Evolutionary conservation across 116 monocot genomes (phyloP).

Genomic region (Posidonia oceanica): DNA sequence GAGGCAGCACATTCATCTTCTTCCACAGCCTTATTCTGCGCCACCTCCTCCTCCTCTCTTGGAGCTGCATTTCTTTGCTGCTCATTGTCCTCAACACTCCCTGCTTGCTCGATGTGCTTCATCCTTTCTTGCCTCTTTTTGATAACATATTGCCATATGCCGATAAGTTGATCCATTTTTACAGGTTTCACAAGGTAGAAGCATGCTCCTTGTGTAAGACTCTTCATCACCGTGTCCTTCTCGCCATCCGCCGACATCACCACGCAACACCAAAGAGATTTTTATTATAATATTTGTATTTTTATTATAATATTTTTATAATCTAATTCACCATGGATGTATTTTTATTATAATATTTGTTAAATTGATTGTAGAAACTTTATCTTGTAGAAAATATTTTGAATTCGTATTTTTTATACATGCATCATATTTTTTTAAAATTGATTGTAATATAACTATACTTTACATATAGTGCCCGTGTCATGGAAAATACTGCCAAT

Average conservation of each 20-base stretch:
- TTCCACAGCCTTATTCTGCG: not conserved
- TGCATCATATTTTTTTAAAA: no score
- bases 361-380: no score
- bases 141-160: constrained; percentile 16
- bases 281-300: no score
- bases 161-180: constrained; percentile 2
- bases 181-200: constrained; percentile 17
- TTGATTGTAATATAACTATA: no score
- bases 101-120: constrained; percentile 1
- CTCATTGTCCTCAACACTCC: constrained; percentile 5
- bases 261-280: not conserved
- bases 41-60: not conserved
- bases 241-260: constrained; percentile 18
- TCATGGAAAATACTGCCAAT: no score
- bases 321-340: no score
- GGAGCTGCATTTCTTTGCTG: not conserved
- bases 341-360: no score
- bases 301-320: no score
- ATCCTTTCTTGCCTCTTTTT: constrained; percentile 2
- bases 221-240: constrained; percentile 4
- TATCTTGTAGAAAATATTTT: no score
- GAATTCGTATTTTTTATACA: no score
- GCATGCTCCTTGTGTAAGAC: constrained; percentile 6
- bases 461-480: no score
- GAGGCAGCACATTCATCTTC: not conserved